Evolutionary conservation across 495 filamentous ascomycete genomes (phyloP).

Genomic region (Xylaria intraflava): DNA sequence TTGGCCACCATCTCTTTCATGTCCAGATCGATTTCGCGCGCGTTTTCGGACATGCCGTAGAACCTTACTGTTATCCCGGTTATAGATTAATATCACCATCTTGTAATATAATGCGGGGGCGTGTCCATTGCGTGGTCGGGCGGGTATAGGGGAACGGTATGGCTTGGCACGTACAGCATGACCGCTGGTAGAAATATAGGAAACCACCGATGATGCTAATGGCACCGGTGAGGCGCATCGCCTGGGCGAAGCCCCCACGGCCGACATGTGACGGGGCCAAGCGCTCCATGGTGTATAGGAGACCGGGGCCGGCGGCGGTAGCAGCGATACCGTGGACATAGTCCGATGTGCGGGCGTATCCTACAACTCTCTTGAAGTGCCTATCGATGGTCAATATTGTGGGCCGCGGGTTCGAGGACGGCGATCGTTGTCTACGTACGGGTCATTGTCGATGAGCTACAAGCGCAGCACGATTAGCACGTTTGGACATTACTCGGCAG

Average conservation of each 20-base stretch:
- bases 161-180: conserved; percentile 41
- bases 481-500: not conserved
- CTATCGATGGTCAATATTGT: conserved; percentile 39
- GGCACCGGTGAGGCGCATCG: conserved; percentile 70
- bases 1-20: conserved; percentile 97
- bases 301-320: conserved; percentile 59
- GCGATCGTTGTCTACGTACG: conserved; percentile 52
- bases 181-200: conserved; percentile 70
- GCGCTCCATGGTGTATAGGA: conserved; percentile 73
- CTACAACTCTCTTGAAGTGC: conserved; percentile 80
- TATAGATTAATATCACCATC: not conserved
- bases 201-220: conserved; percentile 71
- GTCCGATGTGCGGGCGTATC: conserved; percentile 79
- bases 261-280: conserved; percentile 74
- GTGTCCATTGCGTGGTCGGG: not conserved
- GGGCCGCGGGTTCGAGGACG: not conserved
- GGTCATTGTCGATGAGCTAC: conserved; percentile 95
- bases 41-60: conserved; percentile 89
- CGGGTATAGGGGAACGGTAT: not conserved
- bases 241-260: conserved; percentile 68
- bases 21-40: conserved; percentile 86
- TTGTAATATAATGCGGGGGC: not conserved
- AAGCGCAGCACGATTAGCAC: conserved; percentile 7
- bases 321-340: conserved; percentile 62
- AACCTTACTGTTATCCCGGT: conserved; percentile 62